Evolutionary conservation across 495 filamentous ascomycete species (phyloP).

Genomic region (Tuber indicum): DNA sequence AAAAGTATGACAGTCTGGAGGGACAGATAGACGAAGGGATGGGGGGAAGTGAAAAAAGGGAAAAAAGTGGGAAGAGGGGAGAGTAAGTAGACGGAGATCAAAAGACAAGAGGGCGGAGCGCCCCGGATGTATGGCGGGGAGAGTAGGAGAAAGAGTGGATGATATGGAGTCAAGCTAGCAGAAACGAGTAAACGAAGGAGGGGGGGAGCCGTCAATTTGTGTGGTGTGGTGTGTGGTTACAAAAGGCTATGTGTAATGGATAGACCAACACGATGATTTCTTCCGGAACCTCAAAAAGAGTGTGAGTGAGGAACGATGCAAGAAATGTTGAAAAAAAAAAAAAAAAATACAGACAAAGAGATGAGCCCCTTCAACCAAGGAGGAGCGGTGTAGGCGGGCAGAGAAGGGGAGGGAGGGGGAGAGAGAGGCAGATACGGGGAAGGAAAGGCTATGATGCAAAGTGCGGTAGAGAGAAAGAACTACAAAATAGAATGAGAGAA

Average conservation of each 20-base stretch:
- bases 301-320: not conserved
- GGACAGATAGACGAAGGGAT: not conserved
- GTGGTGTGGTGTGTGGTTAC: constrained; percentile 1
- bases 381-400: not conserved
- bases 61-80: not conserved
- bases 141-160: constrained; percentile 1
- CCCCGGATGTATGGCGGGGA: constrained; percentile 1
- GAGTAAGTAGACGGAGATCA: not conserved
- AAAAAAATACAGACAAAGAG: not conserved
- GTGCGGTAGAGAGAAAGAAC: not conserved
- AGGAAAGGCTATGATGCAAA: not conserved
- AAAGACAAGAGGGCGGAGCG: not conserved
- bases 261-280: not conserved
- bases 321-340: not conserved
- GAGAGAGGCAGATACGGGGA: not conserved
- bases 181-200: constrained; percentile 3
- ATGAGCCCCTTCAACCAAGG: not conserved
- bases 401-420: not conserved
- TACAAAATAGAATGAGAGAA: not conserved
- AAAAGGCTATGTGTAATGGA: constrained; percentile 1
- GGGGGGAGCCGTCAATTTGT: constrained; percentile 2
- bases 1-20: not conserved
- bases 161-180: constrained; percentile 1
- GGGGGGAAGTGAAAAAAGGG: not conserved
- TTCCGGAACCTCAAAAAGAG: not conserved